Evolutionary conservation across 2,329 filamentous ascomycete species (phyloP).

Genomic region (Clonostachys byssicola): DNA sequence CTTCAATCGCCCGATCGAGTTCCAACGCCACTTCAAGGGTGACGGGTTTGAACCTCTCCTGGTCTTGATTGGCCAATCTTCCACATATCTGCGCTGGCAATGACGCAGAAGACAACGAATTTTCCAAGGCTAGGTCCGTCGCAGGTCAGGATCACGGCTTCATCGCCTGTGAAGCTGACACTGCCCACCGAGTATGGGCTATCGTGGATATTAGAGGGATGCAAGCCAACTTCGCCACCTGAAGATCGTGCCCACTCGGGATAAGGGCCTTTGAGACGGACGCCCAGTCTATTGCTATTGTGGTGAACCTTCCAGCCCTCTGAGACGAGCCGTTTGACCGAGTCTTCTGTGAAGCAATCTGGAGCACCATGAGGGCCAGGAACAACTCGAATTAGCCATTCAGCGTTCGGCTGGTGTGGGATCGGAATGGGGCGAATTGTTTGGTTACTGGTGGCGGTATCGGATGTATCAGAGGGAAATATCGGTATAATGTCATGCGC

Average conservation of each 20-base stretch:
- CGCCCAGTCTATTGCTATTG: constrained; percentile 32
- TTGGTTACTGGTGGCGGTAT: background rate
- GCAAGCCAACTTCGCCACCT: constrained; percentile 29
- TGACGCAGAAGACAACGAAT: constrained; percentile 30
- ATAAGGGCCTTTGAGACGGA: constrained; percentile 28
- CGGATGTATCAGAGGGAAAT: background rate
- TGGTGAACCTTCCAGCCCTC: constrained; percentile 30
- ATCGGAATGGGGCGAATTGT: constrained; percentile 9
- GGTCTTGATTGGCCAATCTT: constrained; percentile 33
- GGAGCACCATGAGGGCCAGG: constrained; percentile 31
- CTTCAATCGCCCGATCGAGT: constrained; percentile 12
- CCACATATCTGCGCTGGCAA: constrained; percentile 32
- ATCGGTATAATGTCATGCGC: constrained; percentile 20
- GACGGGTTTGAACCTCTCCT: constrained; percentile 27
- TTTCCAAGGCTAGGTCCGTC: constrained; percentile 36
- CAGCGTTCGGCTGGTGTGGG: constrained; percentile 12
- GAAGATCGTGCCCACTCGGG: constrained; percentile 28
- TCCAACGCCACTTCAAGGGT: constrained; percentile 13
- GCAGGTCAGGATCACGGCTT: constrained; percentile 28
- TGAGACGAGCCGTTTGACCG: constrained; percentile 20
- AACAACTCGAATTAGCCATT: constrained; percentile 24
- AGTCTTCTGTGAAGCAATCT: constrained; percentile 26
- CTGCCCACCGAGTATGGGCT: constrained; percentile 32
- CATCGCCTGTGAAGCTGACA: constrained; percentile 36
- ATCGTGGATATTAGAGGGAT: constrained; percentile 36